phyloP scores from a whole-genome alignment of 768 basidiomycete species.

The Infundibulicybe gibba region DNA sequence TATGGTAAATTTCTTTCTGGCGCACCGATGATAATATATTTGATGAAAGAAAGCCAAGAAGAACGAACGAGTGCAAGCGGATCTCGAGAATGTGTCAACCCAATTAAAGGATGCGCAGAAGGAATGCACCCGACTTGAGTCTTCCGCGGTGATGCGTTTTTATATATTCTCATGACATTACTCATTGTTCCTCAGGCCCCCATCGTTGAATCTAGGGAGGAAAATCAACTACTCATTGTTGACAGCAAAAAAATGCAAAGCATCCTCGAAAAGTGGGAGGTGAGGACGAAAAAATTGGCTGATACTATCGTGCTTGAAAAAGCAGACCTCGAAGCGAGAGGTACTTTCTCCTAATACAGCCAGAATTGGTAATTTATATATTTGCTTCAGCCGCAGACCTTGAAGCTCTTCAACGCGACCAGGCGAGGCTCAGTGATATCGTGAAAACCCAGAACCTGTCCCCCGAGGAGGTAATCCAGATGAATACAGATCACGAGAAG shows the following conservation, averaged over 20 bases:
- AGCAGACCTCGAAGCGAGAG: conserved; percentile 53
- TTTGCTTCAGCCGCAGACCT: conserved; percentile 50
- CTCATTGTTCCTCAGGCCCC: conserved; percentile 41
- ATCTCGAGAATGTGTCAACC: conserved; percentile 56
- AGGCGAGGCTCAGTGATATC: conserved; percentile 54
- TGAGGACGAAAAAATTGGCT: conserved; percentile 61
- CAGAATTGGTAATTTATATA: conserved; percentile 5
- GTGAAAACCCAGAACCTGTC: conserved; percentile 88
- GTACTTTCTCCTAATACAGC: conserved; percentile 28
- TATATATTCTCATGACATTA: conserved; percentile 1
- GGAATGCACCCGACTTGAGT: conserved; percentile 56
- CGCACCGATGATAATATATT: background rate
- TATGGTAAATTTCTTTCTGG: conserved; percentile 52
- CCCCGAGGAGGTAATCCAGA: conserved; percentile 85
- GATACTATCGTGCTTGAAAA: conserved; percentile 67
- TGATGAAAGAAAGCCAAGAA: conserved; percentile 48
- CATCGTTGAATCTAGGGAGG: conserved; percentile 57
- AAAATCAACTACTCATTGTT: conserved; percentile 58
- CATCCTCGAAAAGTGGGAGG: conserved; percentile 67
- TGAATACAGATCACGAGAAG: conserved; percentile 87
- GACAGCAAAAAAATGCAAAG: conserved; percentile 81
- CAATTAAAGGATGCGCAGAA: conserved; percentile 40
- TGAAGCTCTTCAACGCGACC: conserved; percentile 61
- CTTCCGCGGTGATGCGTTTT: conserved; percentile 46
- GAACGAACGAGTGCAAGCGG: conserved; percentile 62